These are phyloP conservation scores for Larix kaempferi DNA, from an alignment of 75 land plant species.

Conservation along the genomic window DNA sequence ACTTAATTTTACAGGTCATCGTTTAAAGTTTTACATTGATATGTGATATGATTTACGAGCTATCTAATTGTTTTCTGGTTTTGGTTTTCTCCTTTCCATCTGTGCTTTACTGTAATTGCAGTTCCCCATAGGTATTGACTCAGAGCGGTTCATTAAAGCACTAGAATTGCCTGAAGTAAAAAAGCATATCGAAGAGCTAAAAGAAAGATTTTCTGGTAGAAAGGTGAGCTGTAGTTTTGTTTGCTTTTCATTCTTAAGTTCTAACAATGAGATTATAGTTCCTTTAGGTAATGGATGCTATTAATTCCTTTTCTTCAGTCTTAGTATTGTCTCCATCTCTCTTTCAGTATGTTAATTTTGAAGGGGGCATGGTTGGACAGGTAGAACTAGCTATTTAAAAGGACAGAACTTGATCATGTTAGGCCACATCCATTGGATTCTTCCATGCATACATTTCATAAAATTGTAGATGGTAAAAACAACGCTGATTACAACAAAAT, in stretches of 20 bases:
- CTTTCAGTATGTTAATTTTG: neutral
- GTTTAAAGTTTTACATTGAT: neutral
- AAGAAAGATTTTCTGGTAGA: conserved; percentile 74
- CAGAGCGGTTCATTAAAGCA: conserved; percentile 84
- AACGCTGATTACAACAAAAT: neutral
- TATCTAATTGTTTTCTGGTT: neutral
- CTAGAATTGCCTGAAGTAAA: conserved; percentile 75
- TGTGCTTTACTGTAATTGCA: conserved; percentile 26
- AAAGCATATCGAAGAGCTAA: conserved; percentile 68
- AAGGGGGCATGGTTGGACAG: neutral
- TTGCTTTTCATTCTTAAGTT: neutral
- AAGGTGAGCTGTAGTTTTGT: conserved; percentile 48
- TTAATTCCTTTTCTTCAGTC: neutral
- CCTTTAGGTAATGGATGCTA: neutral
- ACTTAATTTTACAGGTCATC: neutral
- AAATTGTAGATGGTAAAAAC: neutral
- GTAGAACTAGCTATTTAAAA: neutral
- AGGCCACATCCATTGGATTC: neutral
- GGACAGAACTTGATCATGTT: neutral
- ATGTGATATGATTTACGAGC: neutral
- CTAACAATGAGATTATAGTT: neutral
- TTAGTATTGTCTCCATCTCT: neutral
- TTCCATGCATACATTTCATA: neutral
- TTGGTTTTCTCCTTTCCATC: neutral
- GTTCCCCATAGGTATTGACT: conserved; percentile 99